Percentiles rank a stretch among this genome's conserved stretches.
These are phyloP conservation scores for Aegilops umbellulata DNA, from an alignment of 176 grass and related monocot genomes.

Conservation along the genomic window DNA sequence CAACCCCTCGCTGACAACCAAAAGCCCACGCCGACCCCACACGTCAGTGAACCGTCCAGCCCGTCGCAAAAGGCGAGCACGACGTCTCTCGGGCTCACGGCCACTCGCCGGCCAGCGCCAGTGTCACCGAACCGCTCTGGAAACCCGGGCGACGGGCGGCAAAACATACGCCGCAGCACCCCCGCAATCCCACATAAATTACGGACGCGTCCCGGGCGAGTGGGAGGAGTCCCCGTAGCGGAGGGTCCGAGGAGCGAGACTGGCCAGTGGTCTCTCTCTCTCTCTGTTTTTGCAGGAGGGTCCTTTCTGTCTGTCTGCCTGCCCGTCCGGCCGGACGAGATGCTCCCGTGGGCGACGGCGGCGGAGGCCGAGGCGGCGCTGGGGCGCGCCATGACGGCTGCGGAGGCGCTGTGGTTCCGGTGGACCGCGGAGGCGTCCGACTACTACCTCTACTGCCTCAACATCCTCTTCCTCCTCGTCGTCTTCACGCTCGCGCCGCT, in stretches of 20 bases:
- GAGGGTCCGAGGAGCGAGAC: background rate
- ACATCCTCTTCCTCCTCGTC: slow-evolving; percentile 75
- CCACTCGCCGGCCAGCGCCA: background rate
- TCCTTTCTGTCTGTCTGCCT: background rate
- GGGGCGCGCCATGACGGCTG: slow-evolving; percentile 49
- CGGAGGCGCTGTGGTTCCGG: slow-evolving; percentile 72
- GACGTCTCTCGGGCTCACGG: background rate
- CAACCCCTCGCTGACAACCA: background rate
- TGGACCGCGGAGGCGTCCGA: slow-evolving; percentile 58
- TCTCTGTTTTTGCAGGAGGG: background rate
- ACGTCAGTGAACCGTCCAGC: background rate
- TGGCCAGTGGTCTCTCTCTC: background rate
- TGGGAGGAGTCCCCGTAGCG: no score
- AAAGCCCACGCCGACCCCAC: background rate
- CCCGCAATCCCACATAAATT: background rate
- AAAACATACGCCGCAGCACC: background rate
- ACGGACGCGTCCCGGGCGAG: background rate
- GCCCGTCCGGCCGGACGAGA: slow-evolving; percentile 14
- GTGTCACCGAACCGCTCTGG: background rate
- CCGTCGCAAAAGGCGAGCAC: background rate
- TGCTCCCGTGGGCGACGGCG: slow-evolving; percentile 78
- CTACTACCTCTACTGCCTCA: slow-evolving; percentile 68
- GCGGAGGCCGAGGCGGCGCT: slow-evolving; percentile 77
- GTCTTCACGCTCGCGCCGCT: slow-evolving; percentile 79
- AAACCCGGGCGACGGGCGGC: no score